Evolutionary conservation across 768 basidiomycete species (phyloP), one percentile per base, ranked within the genome.

Genomic region (Serendipita sp.): DNA sequence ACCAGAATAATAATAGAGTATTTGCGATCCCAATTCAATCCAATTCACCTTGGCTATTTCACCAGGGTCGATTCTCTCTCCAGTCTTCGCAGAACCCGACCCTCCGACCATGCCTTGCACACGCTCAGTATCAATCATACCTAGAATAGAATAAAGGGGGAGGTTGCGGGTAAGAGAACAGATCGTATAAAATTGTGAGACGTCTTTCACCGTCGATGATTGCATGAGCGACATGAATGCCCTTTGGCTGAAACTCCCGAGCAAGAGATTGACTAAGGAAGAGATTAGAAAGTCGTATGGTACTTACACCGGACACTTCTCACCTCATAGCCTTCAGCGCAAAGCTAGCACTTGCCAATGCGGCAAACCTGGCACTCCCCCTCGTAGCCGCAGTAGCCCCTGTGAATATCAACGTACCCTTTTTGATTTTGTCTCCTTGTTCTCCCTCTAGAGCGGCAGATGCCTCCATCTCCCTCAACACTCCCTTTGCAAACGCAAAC

Each of bases 361-460:
- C 68, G 8, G 66, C 68, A 24, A 71, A 70, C 35, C 68, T 68
- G 38, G 68, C 67, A 2, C 62, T 44, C 1, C 72, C 71, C 62
- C 69, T 69, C 7, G 68, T 44, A 1, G 67, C 60, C 0, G 69
- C 72, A 0, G 72, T 72, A 1, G 72, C 72, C 0, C 72, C 72
- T 1, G 68, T 68, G 66, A 72, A 69, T 24, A 69, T 54, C 34
- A 71, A 65, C 37, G 69, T 65, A 2, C 69, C 70, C 13, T 64
- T 65, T 24, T 24, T 24, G 24, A 24, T 24, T 3, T 65, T 13
- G 18, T 18, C 45, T 18, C 11, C 18, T 46, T 18, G 13, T 18
- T 46, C 45, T 54, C 53, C 53, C 53, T 54, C 53, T 24, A 24
- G 24, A 18, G 45, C 45, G 18, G 11, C 45, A 18, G 11, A 13